Conservation (phyloP, 1,284 basidiomycete species). For the Porodaedalea pini region DNA sequence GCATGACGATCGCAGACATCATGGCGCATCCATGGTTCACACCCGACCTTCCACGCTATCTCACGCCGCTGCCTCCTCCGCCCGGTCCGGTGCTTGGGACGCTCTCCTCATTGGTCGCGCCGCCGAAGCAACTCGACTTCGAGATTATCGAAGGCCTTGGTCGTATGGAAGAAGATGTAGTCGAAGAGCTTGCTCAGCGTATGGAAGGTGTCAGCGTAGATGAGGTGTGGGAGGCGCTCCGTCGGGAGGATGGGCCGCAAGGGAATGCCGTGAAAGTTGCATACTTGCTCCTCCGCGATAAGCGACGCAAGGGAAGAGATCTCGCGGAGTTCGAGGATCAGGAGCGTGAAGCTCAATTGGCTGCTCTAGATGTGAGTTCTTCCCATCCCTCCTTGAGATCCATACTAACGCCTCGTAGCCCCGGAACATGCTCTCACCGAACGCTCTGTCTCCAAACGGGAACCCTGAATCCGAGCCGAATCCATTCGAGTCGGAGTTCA, state of each 20-base stretch:
- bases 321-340: slow-evolving; percentile 72
- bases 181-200: slow-evolving; percentile 75
- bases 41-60: slow-evolving; percentile 80
- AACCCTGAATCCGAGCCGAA: slow-evolving; percentile 60
- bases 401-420: slow-evolving; percentile 42
- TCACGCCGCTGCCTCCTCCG: slow-evolving; percentile 77
- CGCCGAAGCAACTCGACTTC: slow-evolving; percentile 63
- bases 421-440: slow-evolving; percentile 48
- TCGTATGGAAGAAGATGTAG: slow-evolving; percentile 84
- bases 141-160: slow-evolving; percentile 82
- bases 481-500: slow-evolving; percentile 73
- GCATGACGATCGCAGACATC: slow-evolving; percentile 89
- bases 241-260: slow-evolving; percentile 74
- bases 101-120: slow-evolving; percentile 64
- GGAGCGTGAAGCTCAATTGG: slow-evolving; percentile 75
- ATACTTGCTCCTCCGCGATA: slow-evolving; percentile 90
- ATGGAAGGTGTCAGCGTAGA: slow-evolving; percentile 79
- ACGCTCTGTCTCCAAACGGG: slow-evolving; percentile 52
- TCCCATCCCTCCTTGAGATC: slow-evolving; percentile 2
- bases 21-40: slow-evolving; percentile 87
- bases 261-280: slow-evolving; percentile 97
- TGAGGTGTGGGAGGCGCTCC: slow-evolving; percentile 83
- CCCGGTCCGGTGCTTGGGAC: slow-evolving; percentile 75
- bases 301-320: slow-evolving; percentile 80
- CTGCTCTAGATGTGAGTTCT: slow-evolving; percentile 68